Conservation (phyloP, 2,329 filamentous ascomycete genomes). For the Mycosphaerella sp. region DNA sequence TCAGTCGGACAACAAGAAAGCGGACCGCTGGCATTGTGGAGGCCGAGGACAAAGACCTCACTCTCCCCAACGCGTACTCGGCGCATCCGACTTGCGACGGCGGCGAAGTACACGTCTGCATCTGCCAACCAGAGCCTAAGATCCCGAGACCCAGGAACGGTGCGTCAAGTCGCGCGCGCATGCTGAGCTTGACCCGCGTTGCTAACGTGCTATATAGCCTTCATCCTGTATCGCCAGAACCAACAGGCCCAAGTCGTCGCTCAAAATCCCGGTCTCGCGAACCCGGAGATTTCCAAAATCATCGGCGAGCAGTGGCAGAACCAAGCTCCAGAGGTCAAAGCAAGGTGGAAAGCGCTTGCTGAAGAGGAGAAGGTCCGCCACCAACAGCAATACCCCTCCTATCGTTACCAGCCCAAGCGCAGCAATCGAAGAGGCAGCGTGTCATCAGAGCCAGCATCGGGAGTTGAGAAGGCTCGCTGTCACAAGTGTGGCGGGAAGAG, state of each 20-base stretch:
- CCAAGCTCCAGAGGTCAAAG: constrained; percentile 66
- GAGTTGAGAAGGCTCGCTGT: constrained; percentile 49
- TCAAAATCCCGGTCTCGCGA: constrained; percentile 80
- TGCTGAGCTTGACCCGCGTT: neutral
- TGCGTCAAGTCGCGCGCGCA: constrained; percentile 38
- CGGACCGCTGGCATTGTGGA: constrained; percentile 30
- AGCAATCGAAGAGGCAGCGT: constrained; percentile 40
- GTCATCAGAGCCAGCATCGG: constrained; percentile 28
- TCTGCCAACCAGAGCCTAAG: constrained; percentile 65
- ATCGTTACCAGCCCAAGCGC: constrained; percentile 80
- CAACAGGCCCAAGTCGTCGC: constrained; percentile 76
- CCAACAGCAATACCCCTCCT: constrained; percentile 82
- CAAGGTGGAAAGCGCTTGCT: constrained; percentile 80
- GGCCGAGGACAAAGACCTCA: constrained; percentile 28
- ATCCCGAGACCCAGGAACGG: constrained; percentile 66
- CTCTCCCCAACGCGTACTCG: constrained; percentile 23
- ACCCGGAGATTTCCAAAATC: constrained; percentile 95
- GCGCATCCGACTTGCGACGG: constrained; percentile 29
- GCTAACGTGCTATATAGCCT: constrained; percentile 56
- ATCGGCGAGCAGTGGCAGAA: constrained; percentile 89
- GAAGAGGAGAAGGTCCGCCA: constrained; percentile 91
- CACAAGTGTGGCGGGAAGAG: constrained; percentile 64
- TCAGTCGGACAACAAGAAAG: constrained; percentile 30
- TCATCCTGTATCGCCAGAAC: constrained; percentile 94
- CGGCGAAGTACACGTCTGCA: constrained; percentile 52